Base-by-base conservation (phyloP, 2,329 filamentous ascomycete genomes). In the Pseudogymnoascus sp. region DNA sequence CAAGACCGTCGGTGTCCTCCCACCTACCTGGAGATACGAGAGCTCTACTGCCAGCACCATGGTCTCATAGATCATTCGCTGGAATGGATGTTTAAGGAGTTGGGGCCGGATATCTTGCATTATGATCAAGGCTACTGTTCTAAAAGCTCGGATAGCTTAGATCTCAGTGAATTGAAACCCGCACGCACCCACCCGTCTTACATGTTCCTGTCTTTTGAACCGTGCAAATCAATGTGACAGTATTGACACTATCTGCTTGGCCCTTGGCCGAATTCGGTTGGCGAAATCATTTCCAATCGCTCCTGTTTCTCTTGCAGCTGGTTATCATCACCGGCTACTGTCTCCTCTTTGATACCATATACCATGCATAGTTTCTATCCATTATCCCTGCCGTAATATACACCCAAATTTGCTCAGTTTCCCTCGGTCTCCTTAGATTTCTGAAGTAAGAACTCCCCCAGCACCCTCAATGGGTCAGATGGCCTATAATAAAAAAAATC, bases 21-120 rank as follows among this genome's bases (percentile, higher is more conserved):
- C 93, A 76, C 93, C 93, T 73, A 98, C 91, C 83, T 98, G 93
- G 93, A 93, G 91, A 84, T 98, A 98, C 87, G 93, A 98, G 90
- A 91, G 86, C 79, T 91, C 93, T 78, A 98, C 93, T 73, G 93
- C 93, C 82, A 90, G 85, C 86, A 96, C 92, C 78, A 84, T 96
- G 75, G 92, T 96, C 79, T 87, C 92, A 80, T 96, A 93, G 88
- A 79, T 77, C 75, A 65, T 46, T 56, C 64, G 38, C 43, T 62
- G 60, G 65, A 62, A 33, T 66, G 64, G 61, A 26, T 65, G 38
- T 66, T 68, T 66, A 64, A 69, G 70, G 70, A 72, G 70, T 72
- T 71, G 66, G 68, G 68, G 66, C 67, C 67, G 65, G 62, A 60
- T 66, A 62, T 67, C 62, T 70, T 72, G 69, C 69, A 70, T 69